Evolutionary conservation across 192 early-diverging fungal species (phyloP), one percentile per base, ranked within the genome.

Genomic region (Coemansia asiatica): DNA sequence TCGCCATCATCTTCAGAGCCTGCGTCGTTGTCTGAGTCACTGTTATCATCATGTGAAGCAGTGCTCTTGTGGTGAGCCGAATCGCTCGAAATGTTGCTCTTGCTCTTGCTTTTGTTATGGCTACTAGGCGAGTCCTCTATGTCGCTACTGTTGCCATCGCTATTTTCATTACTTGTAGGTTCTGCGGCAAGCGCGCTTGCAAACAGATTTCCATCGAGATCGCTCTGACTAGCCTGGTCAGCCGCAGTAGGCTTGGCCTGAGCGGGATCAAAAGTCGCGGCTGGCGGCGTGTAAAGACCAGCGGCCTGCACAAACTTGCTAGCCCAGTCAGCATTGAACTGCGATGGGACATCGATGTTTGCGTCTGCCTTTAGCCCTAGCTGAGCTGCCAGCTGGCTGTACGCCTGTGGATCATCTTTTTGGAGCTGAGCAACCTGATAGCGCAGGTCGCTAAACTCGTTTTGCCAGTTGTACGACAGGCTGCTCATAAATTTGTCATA

Each of bases 391-490:
- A 80, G 59, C 44, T 69, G 60, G 28, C 26, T 62, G 56, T 80
- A 80, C 38, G 74, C 46, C 27, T 62, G 44, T 2, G 77, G 77
- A 48, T 80, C 68, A 8, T 56, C 70, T 6, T 74, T 63, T 31
- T 80, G 77, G 3, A 80, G 65, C 56, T 67, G 61, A 28, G 70
- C 72, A 0, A 80, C 54, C n/a, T 80, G 77, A 72, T 74, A 80
- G 23, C 77, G 64, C 22, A 80, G 56, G 50, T 71, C 77, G 33
- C 53, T 57, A 55, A 74, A 80, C 66, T 80, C 72, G 59, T 80
- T 74, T 46, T 80, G 77, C 77, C 77, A 80, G 66, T 80, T 80
- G 59, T 71, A 71, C 16, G 77, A 80, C 7, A 80, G 59, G 21
- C 72, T 80, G 59, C 62, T 71, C 68, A 80, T 80, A 63, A 74